Evolutionary conservation across 371 early-diverging fungal genomes (phyloP), one percentile per base, ranked within the genome.

Genomic region (Circinella minor): DNA sequence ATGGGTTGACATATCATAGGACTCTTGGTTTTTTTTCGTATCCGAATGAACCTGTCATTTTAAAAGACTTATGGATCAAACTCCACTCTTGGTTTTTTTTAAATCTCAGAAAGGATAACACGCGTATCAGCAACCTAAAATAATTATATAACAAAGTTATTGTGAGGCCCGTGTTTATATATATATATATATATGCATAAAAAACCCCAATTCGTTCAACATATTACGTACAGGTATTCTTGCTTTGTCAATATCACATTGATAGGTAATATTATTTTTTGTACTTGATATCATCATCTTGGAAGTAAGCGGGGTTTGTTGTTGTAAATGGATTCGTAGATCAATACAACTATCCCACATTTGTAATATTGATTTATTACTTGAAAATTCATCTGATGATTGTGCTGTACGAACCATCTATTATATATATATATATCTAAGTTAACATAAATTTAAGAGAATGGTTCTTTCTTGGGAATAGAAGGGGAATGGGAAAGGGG

Each of bases 181-280:
- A n/a, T n/a, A n/a, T 39, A 39, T 39, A 39, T 39, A 39, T 39
- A 39, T 43, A 9, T 51, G 51, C 15, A 51, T 13, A 51, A 8
- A n/a, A 51, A 15, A 13, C n/a, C 8, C 15, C n/a, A 13, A 15
- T 2, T 5, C 51, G 15, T 51, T 5, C 51, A n/a, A n/a, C n/a
- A n/a, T n/a, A n/a, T n/a, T n/a, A n/a, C n/a, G 15, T 27, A 57
- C 57, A 4, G 57, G 57, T 27, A 57, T 34, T 57, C 57, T 57
- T 4, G 57, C 57, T n/a, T 57, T 57, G 20, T 17, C 57, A n/a
- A 57, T 57, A 34, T 34, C 57, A 57, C 57, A 57, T 57, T 57
- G 57, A 57, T 34, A 57, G 20, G 34, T 55, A 36, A 9, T 6
- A 39, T 4, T 4, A 55, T 14, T 49, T 4, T 4, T 49, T n/a